Evolutionary conservation across 176 grass and related monocot genomes (phyloP).

Genomic region (Dactylis glomerata): DNA sequence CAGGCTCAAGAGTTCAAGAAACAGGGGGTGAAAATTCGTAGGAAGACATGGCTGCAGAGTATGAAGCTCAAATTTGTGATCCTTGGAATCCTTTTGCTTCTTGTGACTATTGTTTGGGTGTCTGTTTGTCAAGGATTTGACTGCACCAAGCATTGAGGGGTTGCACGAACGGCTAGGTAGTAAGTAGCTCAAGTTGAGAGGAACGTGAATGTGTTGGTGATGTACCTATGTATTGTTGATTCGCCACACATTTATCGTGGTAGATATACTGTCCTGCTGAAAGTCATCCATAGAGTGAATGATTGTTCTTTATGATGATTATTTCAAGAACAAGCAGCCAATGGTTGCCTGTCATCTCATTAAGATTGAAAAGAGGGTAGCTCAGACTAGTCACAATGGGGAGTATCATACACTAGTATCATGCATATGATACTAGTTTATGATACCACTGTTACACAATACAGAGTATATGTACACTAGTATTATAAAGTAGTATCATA

Average conservation of each 20-base stretch:
- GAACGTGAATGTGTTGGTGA: constrained; percentile 2
- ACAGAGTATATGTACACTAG: no score
- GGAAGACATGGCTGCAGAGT: constrained; percentile 90
- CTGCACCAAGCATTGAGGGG: constrained; percentile 80
- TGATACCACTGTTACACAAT: no score
- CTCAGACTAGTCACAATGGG: no score
- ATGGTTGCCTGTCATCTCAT: no score
- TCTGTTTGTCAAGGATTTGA: constrained; percentile 92
- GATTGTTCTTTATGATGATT: no score
- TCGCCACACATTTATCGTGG: neutral
- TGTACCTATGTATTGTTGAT: neutral
- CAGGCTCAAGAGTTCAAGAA: constrained; percentile 94
- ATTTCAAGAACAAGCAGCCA: no score
- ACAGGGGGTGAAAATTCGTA: constrained; percentile 76
- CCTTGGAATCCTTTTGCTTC: constrained; percentile 76
- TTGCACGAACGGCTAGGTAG: neutral
- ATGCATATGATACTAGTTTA: no score
- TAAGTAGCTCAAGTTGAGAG: constrained; percentile 4
- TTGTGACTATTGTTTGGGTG: constrained; percentile 84
- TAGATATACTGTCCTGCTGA: neutral
- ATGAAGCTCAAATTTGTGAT: constrained; percentile 92
- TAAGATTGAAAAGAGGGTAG: no score
- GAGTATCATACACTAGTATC: no score
- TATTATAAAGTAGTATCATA: no score
- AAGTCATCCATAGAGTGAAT: no score